phyloP scores from a whole-genome alignment of 345 rosid species.

The Carallia brachiata region DNA sequence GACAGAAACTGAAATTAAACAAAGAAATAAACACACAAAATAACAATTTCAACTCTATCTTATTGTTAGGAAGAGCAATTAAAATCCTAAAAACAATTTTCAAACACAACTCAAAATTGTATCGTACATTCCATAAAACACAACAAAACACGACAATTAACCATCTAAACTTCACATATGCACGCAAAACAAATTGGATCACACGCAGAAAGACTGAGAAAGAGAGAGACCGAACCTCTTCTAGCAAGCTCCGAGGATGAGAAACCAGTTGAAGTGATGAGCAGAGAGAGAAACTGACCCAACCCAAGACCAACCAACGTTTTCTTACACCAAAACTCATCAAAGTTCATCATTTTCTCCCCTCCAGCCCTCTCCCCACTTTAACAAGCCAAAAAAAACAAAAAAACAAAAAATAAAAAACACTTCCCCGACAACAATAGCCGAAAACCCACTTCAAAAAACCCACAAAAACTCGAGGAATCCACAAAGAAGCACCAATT shows the following conservation, averaged over 20 bases:
- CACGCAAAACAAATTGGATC: neutral
- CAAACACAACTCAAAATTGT: neutral
- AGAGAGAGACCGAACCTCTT: constrained; percentile 43
- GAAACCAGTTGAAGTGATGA: constrained; percentile 50
- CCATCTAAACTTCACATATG: neutral
- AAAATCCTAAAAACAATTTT: too few species aligned
- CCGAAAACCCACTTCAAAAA: neutral
- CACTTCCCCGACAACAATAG: neutral
- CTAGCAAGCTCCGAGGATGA: constrained; percentile 59
- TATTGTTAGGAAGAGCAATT: neutral
- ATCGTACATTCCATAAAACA: neutral
- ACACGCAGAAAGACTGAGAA: neutral
- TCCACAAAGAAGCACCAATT: too few species aligned
- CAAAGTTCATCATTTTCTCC: constrained; percentile 31
- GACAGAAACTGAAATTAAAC: neutral
- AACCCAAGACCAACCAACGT: constrained; percentile 64
- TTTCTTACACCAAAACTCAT: constrained; percentile 48
- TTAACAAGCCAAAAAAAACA: neutral
- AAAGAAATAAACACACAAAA: neutral
- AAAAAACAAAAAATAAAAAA: neutral
- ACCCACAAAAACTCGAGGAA: neutral
- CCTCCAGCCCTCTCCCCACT: neutral
- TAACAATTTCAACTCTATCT: neutral
- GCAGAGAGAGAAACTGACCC: constrained; percentile 74
- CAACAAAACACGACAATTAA: neutral